Base-by-base conservation (phyloP, 2,329 filamentous ascomycete genomes). In the Exophiala dermatitidis region DNA sequence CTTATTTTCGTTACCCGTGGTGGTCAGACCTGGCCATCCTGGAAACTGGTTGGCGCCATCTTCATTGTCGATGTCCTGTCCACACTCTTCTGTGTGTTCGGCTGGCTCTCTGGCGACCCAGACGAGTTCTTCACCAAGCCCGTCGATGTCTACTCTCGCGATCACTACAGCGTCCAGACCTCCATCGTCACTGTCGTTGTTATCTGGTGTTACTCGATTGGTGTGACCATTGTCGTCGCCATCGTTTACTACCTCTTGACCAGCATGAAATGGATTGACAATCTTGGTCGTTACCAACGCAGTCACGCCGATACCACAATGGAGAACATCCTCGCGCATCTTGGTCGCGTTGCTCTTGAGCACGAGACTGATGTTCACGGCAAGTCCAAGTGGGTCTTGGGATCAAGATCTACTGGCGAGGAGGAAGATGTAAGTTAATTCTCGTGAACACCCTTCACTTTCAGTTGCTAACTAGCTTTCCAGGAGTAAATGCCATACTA, bases 1-100 rank as follows among this genome's bases (percentile, higher is more conserved):
- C 82, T 95, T 54, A 95, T 95, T 75, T 95, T 95, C 80, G 91
- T 95, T 74, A 95, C 89, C 65, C 89, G 89, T 81, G 88, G 85
- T 67, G 82, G 80, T 63, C 77, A 82, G 71, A 88, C 85, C 30
- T 84, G 80, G 75, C 85, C 85, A 55, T 86, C 84, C 1, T 86
- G 83, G 81, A 84, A 88, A 72, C 75, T 89, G 50, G 77, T 88
- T 57, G 75, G 73, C 59, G 85, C 85, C 63, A 88, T 88, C 68
- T 74, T 85, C 62, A 76, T 79, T 68, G 85, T 89, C 65, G 85
- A 88, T 68, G 78, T 81, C 48, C 70, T 88, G 30, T 81, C 85
- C 36, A 88, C 85, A 52, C 74, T 88, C 65, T 89, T 88, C 78
- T 81, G 78, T 71, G 70, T 86, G 66, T 88, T 88, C 73, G 85